A percentile compares a stretch with the other conserved stretches of the same genome.
Evolutionary conservation across 1,284 basidiomycete species (phyloP).

Genomic region (Sanghuangporus weigelae): DNA sequence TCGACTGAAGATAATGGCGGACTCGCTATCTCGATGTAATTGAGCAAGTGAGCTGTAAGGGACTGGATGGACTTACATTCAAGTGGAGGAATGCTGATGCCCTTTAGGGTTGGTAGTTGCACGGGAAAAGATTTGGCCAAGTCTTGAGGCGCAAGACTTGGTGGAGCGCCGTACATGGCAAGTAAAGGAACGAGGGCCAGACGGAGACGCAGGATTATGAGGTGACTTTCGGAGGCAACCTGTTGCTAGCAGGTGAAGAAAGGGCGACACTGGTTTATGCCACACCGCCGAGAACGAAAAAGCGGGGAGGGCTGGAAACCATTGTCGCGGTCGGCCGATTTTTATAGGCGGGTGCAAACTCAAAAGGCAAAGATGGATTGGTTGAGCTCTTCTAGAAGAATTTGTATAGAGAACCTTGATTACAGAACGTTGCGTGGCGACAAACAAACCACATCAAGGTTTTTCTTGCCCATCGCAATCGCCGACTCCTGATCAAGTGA

Average conservation of each 20-base stretch:
- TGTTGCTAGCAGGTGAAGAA: not conserved
- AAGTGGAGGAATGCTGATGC: not conserved
- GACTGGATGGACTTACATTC: not conserved
- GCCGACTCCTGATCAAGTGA: not conserved
- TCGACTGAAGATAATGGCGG: not conserved
- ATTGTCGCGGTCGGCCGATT: not conserved
- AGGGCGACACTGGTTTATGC: not conserved
- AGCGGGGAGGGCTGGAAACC: not conserved
- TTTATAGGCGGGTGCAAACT: constrained; percentile 2
- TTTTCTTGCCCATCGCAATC: constrained; percentile 3
- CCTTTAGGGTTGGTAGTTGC: not conserved
- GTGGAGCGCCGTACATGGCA: not conserved
- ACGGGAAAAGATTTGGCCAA: not conserved
- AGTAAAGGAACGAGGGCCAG: not conserved
- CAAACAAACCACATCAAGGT: constrained; percentile 12
- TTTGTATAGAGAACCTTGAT: not conserved
- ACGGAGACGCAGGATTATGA: not conserved
- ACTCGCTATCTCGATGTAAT: not conserved
- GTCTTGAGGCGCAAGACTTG: not conserved
- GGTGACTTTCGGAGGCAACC: not conserved
- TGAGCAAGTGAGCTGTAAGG: not conserved
- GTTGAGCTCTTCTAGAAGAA: constrained; percentile 8
- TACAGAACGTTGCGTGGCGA: constrained; percentile 9
- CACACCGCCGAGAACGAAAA: not conserved
- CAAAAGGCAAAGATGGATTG: constrained; percentile 2